phyloP scores from a whole-genome alignment of 129 eudicot genomes.

The Centrapalus pauciflorus region DNA sequence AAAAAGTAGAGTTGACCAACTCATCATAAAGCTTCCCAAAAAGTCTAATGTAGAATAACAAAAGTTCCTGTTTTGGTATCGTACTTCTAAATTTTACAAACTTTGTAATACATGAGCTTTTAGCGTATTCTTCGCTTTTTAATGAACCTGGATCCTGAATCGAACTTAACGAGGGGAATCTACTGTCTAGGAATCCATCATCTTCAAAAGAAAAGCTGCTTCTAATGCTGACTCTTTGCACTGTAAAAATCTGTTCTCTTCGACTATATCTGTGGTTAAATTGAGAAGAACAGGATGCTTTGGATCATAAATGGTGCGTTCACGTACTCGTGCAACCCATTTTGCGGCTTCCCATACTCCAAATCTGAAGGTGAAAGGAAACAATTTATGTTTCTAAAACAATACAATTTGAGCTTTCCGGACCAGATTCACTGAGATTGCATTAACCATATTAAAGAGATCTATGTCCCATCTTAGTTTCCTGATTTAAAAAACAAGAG shows the following conservation, averaged over 20 bases:
- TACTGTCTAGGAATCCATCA: slow-evolving; percentile 52
- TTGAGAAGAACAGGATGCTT: slow-evolving; percentile 68
- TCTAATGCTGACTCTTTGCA: slow-evolving; percentile 85
- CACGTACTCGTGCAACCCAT: slow-evolving; percentile 90
- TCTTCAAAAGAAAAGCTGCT: slow-evolving; percentile 76
- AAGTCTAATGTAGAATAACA: too few species aligned
- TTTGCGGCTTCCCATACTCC: slow-evolving; percentile 99
- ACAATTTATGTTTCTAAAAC: neutral
- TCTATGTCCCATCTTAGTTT: too few species aligned
- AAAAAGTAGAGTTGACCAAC: slow-evolving; percentile 32
- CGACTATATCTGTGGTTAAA: slow-evolving; percentile 63
- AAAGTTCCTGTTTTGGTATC: slow-evolving; percentile 4
- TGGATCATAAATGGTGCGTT: slow-evolving; percentile 57
- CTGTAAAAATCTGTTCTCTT: slow-evolving; percentile 72
- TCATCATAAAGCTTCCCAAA: slow-evolving; percentile 24
- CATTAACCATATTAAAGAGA: too few species aligned
- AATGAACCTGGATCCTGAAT: neutral
- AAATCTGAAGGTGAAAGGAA: slow-evolving; percentile 39
- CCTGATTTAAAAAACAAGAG: neutral
- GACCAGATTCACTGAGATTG: too few species aligned
- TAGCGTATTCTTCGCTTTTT: neutral
- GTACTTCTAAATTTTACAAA: neutral
- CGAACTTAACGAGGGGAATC: too few species aligned
- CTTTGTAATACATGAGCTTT: neutral
- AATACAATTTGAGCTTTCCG: too few species aligned